Evolutionary conservation across 352 stramenopile species (phyloP).

Genomic region (Discostella stelligera): DNA sequence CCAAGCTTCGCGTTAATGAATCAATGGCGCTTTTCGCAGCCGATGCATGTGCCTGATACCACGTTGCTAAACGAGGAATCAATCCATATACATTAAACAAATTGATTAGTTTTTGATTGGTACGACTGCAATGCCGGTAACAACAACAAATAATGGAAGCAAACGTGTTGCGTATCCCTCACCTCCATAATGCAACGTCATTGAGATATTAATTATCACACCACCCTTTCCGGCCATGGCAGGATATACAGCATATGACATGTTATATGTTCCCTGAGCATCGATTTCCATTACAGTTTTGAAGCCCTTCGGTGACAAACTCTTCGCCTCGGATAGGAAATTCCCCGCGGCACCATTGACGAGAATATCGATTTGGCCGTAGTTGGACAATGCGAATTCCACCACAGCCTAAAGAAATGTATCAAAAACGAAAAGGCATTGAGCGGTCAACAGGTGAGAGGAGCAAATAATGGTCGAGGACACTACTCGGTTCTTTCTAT

Average conservation of each 20-base stretch:
- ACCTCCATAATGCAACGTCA: constrained; percentile 86
- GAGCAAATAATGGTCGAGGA: not conserved
- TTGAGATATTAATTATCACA: constrained; percentile 94
- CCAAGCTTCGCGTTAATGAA: constrained; percentile 90
- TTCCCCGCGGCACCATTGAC: constrained; percentile 93
- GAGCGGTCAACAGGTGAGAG: not conserved
- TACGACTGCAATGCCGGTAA: not conserved
- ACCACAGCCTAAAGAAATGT: constrained; percentile 68
- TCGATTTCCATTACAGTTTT: constrained; percentile 96
- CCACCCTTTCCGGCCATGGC: constrained; percentile 79
- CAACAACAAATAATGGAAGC: not conserved
- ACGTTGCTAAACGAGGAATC: constrained; percentile 17
- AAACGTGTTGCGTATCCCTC: not conserved
- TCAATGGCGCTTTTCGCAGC: constrained; percentile 94
- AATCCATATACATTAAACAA: not conserved
- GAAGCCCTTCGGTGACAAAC: constrained; percentile 91
- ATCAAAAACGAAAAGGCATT: not conserved
- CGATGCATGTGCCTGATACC: constrained; percentile 88
- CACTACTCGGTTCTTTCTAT: too few relatives aligned
- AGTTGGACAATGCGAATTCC: constrained; percentile 81
- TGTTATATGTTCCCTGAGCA: constrained; percentile 94
- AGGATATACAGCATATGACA: constrained; percentile 88
- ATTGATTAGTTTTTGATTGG: not conserved
- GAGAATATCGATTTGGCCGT: constrained; percentile 89
- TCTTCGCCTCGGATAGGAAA: constrained; percentile 87